Evolutionary conservation across 768 basidiomycete species (phyloP).

Genomic region (Chiua virens): DNA sequence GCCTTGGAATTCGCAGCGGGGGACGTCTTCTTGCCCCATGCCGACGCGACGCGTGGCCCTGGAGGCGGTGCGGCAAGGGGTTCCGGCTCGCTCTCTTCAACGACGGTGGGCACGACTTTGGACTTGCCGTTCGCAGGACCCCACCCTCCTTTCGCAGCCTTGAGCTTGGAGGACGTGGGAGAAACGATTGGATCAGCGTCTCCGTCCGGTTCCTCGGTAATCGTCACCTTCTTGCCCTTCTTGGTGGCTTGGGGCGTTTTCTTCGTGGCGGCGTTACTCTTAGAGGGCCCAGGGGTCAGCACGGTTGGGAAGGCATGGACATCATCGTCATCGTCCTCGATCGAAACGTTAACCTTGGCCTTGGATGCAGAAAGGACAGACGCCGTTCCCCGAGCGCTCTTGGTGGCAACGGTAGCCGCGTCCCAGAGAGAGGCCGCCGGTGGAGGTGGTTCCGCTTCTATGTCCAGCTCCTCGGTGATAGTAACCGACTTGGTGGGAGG

Average conservation of each 20-base stretch:
- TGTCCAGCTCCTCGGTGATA: constrained; percentile 17
- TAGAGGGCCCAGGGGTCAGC: constrained; percentile 3
- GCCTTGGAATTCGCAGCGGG: not conserved
- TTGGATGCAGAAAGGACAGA: constrained; percentile 7
- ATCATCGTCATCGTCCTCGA: constrained; percentile 10
- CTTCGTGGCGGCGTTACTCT: constrained; percentile 10
- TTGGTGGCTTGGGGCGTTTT: constrained; percentile 11
- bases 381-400: constrained; percentile 8
- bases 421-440: constrained; percentile 19
- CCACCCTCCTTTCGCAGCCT: constrained; percentile 18
- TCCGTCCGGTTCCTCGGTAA: constrained; percentile 25
- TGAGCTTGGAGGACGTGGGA: constrained; percentile 10
- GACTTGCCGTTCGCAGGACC: constrained; percentile 20
- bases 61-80: not conserved
- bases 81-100: constrained; percentile 15
- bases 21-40: constrained; percentile 15
- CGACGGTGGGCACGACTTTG: constrained; percentile 11
- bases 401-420: constrained; percentile 7
- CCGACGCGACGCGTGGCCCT: not conserved
- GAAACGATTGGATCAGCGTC: constrained; percentile 24
- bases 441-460: constrained; percentile 23
- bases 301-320: not conserved
- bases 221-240: constrained; percentile 27
- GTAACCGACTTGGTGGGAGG: constrained; percentile 13
- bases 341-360: not conserved